phyloP scores from a whole-genome alignment of 805 yeast genomes.

The Spathaspora gorwiae region DNA sequence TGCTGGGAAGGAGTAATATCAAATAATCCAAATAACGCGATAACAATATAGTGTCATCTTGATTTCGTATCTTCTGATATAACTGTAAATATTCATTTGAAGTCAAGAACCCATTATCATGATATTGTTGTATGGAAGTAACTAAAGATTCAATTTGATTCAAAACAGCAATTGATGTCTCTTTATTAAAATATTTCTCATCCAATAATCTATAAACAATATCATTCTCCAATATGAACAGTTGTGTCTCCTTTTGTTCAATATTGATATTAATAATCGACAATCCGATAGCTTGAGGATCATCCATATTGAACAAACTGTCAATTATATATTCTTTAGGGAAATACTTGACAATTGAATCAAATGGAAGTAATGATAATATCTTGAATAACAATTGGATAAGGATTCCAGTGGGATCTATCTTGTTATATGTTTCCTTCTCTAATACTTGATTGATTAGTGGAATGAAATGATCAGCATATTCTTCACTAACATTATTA shows the following conservation, averaged over 20 bases:
- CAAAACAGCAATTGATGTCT: slow-evolving; percentile 4
- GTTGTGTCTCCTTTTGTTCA: slow-evolving; percentile 2
- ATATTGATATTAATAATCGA: slow-evolving; percentile 6
- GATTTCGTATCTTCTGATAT: slow-evolving; percentile 7
- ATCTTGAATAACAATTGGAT: slow-evolving; percentile 12
- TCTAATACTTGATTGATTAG: slow-evolving; percentile 10
- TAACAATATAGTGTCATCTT: slow-evolving; percentile 12
- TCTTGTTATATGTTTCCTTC: slow-evolving; percentile 6
- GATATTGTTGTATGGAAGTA: not conserved
- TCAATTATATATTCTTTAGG: slow-evolving; percentile 13
- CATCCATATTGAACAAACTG: slow-evolving; percentile 3
- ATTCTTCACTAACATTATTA: not conserved
- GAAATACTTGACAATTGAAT: slow-evolving; percentile 12
- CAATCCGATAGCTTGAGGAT: slow-evolving; percentile 5
- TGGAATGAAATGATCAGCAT: slow-evolving; percentile 3
- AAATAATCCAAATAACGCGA: slow-evolving; percentile 18
- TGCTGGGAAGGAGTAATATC: slow-evolving; percentile 10
- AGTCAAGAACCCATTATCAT: not conserved
- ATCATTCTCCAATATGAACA: slow-evolving; percentile 4
- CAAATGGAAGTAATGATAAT: slow-evolving; percentile 8
- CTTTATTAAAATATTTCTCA: slow-evolving; percentile 1
- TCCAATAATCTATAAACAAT: slow-evolving; percentile 1
- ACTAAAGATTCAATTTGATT: slow-evolving; percentile 10
- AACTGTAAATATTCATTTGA: slow-evolving; percentile 1
- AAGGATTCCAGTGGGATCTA: slow-evolving; percentile 12